Evolutionary conservation across 257 asterid species (phyloP), one percentile per base, ranked within the genome.

Genomic region (Perilla frutescens): DNA sequence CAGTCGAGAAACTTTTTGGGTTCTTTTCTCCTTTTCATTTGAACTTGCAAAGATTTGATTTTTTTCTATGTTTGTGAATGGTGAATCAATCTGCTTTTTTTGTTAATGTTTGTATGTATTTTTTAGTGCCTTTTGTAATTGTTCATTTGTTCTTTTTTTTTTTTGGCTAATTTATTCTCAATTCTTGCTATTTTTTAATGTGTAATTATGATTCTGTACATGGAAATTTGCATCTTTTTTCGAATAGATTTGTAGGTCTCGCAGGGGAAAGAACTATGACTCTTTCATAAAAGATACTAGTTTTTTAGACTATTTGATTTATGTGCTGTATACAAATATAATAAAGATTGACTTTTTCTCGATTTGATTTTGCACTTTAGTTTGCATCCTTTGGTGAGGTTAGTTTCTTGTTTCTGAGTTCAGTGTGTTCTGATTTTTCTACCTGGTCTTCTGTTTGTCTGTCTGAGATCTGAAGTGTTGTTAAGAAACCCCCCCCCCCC

Each of bases 381-480:
- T 13, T 20, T 49, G 39, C 34, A 62, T 37, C 37, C 14, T 14
- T 11, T 41, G 43, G 66, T 14, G 7, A 74, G 6, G 49, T 61
- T 45, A 2, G 15, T 51, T 49, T 14, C 53, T 53, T 45, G 1
- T 53, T 54, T 48, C 39, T 34, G 72, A 54, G 68, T 8, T 63
- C 31, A n/a, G 6, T 66, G 6, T 48, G 31, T 4, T 10, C 51
- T 39, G 39, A 39, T 37, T 55, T 47, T 71, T 49, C 48, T 71
- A n/a, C 29, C 49, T 8, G 36, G 37, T 40, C n/a, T 32, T 54
- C 20, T 66, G 34, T 47, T 8, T 62, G 43, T 40, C 49, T 59
- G 3, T 49, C 41, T 51, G 73, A 54, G 76, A 70, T 70, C 72
- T 76, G 37, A 3, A 57, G 20, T 66, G 15, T 37, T 9, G 36